Conservation (phyloP, 2,329 filamentous ascomycete species). For the Mollisia scopiformis region DNA sequence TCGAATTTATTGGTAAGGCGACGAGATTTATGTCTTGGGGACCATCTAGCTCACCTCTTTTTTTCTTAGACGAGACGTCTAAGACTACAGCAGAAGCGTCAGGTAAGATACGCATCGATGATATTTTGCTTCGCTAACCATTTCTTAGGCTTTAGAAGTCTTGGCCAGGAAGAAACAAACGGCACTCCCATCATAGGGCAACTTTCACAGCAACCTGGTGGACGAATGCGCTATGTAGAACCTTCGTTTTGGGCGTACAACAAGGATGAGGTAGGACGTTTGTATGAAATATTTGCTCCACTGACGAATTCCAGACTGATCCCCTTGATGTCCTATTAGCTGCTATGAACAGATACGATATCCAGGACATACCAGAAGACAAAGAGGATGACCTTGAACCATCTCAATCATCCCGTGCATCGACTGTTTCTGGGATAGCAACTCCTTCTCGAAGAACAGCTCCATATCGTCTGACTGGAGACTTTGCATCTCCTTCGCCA, state of each 20-base stretch:
- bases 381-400: not conserved
- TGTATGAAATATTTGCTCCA: not conserved
- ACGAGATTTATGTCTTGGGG: not conserved
- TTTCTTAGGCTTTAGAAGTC: not conserved
- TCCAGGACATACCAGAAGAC: not conserved
- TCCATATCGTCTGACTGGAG: not conserved
- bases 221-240: not conserved
- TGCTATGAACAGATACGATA: not conserved
- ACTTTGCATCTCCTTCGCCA: not conserved
- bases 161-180: not conserved
- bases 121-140: not conserved
- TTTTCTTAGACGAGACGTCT: not conserved
- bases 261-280: not conserved
- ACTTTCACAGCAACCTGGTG: not conserved
- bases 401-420: not conserved
- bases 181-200: not conserved
- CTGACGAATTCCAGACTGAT: not conserved
- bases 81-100: not conserved
- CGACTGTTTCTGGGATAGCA: not conserved
- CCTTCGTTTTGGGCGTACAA: not conserved
- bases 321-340: not conserved
- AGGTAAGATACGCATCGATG: not conserved
- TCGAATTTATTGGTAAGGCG: not conserved
- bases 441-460: not conserved
- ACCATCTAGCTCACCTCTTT: not conserved